Evolutionary conservation across 257 asterid species (phyloP).

Genomic region (Verbascum thapsus): DNA sequence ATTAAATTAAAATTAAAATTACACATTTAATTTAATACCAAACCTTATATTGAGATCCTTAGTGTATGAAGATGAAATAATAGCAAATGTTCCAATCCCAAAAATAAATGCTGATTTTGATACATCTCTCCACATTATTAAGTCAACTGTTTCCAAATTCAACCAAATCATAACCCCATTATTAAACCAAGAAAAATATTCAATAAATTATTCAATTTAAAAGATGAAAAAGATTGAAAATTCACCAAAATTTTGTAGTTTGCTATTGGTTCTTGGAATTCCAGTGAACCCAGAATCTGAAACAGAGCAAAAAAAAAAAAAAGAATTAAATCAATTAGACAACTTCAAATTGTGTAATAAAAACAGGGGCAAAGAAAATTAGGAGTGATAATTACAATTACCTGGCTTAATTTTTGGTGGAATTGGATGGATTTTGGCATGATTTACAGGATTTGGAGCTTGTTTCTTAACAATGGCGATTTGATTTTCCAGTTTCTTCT

Average conservation of each 20-base stretch:
- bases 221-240: too few species aligned
- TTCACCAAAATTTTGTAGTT: constrained; percentile 72
- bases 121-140: constrained; percentile 87
- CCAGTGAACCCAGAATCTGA: constrained; percentile 39
- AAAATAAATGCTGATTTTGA: constrained; percentile 83
- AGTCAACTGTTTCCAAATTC: constrained; percentile 50
- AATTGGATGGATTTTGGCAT: constrained; percentile 42
- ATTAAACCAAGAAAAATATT: not conserved
- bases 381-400: constrained; percentile 27
- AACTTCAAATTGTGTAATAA: not conserved
- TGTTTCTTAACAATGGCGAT: constrained; percentile 45
- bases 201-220: not conserved
- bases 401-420: constrained; percentile 51
- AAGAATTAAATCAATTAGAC: not conserved
- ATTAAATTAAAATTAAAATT: not conserved
- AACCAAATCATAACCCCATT: not conserved
- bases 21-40: not conserved
- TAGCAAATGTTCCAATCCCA: constrained; percentile 82
- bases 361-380: not conserved
- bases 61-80: constrained; percentile 78
- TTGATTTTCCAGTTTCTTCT: constrained; percentile 37
- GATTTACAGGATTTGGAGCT: constrained; percentile 31
- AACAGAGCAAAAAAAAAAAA: constrained; percentile 32
- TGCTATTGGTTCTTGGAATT: constrained; percentile 52
- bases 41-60: constrained; percentile 80